Evolutionary conservation across 176 grass and related monocot genomes (phyloP).

Genomic region (Musa beccarii): DNA sequence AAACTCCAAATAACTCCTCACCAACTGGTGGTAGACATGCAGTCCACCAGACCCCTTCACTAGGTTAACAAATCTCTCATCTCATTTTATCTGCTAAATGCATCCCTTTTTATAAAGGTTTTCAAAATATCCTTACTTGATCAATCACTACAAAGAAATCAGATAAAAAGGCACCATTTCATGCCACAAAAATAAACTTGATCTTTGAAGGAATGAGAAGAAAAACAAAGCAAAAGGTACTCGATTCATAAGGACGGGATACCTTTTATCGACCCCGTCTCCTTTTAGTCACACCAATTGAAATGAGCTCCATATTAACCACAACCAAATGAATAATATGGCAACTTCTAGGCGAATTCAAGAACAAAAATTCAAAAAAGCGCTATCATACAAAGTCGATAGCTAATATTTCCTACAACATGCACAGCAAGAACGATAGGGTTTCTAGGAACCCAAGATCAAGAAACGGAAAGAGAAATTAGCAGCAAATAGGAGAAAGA

Average conservation of each 20-base stretch:
- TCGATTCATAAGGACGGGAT: no score
- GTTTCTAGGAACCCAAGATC: background rate
- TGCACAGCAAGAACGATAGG: background rate
- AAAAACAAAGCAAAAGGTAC: no score
- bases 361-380: background rate
- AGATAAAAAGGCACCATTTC: background rate
- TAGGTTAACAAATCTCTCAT: background rate
- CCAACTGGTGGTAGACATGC: conserved; percentile 1
- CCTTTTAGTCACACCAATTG: no score
- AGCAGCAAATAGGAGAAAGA: background rate
- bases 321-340: background rate
- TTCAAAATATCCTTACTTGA: background rate
- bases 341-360: background rate
- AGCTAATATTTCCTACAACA: background rate
- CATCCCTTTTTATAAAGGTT: background rate
- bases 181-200: background rate
- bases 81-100: background rate
- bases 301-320: no score
- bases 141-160: background rate
- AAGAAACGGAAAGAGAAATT: background rate
- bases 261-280: no score
- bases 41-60: background rate
- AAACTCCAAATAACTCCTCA: background rate
- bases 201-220: background rate
- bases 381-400: background rate